Evolutionary conservation across 768 basidiomycete species (phyloP).

Genomic region (Kwoniella europaea): DNA sequence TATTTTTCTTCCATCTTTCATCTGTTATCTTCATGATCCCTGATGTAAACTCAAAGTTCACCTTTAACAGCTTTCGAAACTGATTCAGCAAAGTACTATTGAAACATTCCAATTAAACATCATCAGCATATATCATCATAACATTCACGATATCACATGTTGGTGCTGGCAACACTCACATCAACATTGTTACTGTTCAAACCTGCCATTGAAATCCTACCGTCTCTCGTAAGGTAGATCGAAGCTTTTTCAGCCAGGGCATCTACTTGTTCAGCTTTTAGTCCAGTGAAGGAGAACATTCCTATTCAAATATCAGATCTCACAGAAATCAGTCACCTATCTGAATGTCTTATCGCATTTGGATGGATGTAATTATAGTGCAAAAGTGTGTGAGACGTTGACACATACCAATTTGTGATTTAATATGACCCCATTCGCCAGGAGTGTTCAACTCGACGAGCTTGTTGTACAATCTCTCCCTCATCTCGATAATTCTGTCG

Average conservation of each 20-base stretch:
- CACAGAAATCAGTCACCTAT: not conserved
- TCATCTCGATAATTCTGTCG: constrained; percentile 88
- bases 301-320: not conserved
- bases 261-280: constrained; percentile 56
- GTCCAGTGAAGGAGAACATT: constrained; percentile 46
- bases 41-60: constrained; percentile 41
- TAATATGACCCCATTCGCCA: constrained; percentile 94
- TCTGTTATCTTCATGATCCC: not conserved
- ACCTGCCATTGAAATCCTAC: constrained; percentile 93
- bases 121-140: not conserved
- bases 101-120: constrained; percentile 1
- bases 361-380: not conserved
- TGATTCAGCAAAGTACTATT: constrained; percentile 58
- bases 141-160: not conserved
- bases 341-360: not conserved
- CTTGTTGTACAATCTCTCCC: constrained; percentile 70
- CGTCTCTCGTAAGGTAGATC: constrained; percentile 56
- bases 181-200: constrained; percentile 78
- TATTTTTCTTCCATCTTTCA: not conserved
- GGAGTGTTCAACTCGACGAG: constrained; percentile 76
- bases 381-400: not conserved
- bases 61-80: constrained; percentile 59
- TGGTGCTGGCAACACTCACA: constrained; percentile 20
- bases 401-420: constrained; percentile 75
- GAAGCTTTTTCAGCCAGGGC: constrained; percentile 55